Base-by-base conservation (phyloP, 2,329 filamentous ascomycete genomes). In the Emergomyces orientalis region DNA sequence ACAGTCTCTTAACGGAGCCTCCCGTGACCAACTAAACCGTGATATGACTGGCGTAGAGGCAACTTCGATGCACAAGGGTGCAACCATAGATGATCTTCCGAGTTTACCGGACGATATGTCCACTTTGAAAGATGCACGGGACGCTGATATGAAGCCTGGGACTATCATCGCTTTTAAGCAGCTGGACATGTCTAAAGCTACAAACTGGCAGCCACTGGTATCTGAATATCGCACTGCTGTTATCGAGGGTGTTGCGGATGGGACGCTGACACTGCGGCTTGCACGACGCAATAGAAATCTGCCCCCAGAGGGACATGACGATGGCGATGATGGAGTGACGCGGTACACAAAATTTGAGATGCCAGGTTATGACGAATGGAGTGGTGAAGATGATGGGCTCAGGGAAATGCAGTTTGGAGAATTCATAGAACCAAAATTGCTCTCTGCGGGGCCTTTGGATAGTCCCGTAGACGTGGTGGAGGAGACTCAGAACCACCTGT, bases 281-380 rank as follows among this genome's bases (percentile, higher is more conserved):
- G 90, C 91, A 2, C 81, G 82, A 65, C 83, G 89, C 34, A 89
- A 95, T 70, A 78, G 87, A 57, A 74, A 81, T 5, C 81, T 83
- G 61, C 63, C 54, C 3, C 47, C 49, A 39, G 72, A 86, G 65
- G 87, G 83, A 69, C 86, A 86, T 66, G 86, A 93, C 67, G 81
- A 85, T 13, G 76, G 82, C 47, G 87, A 88, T 0, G 91, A 90
- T 0, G 37, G 19, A 34, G 80, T 88, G 65, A 82, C 90, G 11
- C 75, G 90, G 11, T 96, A 93, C 68, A 86, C 83, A 65, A 89
- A 86, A 63, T 94, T 95, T 67, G 90, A 95, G 69, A 86, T 86
- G 68, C 87, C 88, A 0, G 82, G 86, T 7, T 84, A 85, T 13
- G 85, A 84, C 14, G 83, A 83, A 0, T 80, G 81, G 17, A 78